phyloP scores from a whole-genome alignment of 2,329 filamentous ascomycete species.

The Alternaria solani region DNA sequence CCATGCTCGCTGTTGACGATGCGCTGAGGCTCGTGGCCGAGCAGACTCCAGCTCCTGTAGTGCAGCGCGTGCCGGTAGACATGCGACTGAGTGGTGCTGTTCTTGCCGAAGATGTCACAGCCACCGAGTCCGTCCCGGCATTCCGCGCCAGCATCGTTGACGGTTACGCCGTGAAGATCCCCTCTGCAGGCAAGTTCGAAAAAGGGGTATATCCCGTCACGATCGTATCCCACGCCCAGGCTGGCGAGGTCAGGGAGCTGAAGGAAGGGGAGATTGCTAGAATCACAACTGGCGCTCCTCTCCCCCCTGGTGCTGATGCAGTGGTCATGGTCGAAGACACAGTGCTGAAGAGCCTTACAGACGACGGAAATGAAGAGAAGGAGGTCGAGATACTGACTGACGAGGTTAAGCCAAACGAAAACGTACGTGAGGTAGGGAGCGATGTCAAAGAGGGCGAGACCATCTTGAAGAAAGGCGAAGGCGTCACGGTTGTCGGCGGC shows the following conservation, averaged over 20 bases:
- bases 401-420: slow-evolving; percentile 78
- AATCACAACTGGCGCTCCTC: slow-evolving; percentile 92
- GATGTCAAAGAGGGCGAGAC: slow-evolving; percentile 75
- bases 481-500: slow-evolving; percentile 86
- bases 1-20: slow-evolving; percentile 86
- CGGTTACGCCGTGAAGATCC: slow-evolving; percentile 74
- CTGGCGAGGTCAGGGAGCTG: slow-evolving; percentile 70
- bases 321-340: slow-evolving; percentile 99
- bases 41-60: slow-evolving; percentile 71
- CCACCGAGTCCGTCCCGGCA: slow-evolving; percentile 84
- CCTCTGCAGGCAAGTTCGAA: slow-evolving; percentile 56
- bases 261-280: slow-evolving; percentile 80
- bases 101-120: slow-evolving; percentile 81
- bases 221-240: slow-evolving; percentile 84
- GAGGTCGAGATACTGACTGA: slow-evolving; percentile 86
- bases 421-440: slow-evolving; percentile 89
- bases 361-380: slow-evolving; percentile 83
- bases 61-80: slow-evolving; percentile 68
- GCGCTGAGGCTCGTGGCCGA: slow-evolving; percentile 77
- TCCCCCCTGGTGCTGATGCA: slow-evolving; percentile 86
- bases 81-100: slow-evolving; percentile 75
- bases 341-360: slow-evolving; percentile 74
- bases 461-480: slow-evolving; percentile 79
- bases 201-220: slow-evolving; percentile 87
- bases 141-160: slow-evolving; percentile 97